Evolutionary conservation across 2,329 filamentous ascomycete species (phyloP), one percentile per base, ranked within the genome.

Genomic region (Pseudogymnoascus sp.): DNA sequence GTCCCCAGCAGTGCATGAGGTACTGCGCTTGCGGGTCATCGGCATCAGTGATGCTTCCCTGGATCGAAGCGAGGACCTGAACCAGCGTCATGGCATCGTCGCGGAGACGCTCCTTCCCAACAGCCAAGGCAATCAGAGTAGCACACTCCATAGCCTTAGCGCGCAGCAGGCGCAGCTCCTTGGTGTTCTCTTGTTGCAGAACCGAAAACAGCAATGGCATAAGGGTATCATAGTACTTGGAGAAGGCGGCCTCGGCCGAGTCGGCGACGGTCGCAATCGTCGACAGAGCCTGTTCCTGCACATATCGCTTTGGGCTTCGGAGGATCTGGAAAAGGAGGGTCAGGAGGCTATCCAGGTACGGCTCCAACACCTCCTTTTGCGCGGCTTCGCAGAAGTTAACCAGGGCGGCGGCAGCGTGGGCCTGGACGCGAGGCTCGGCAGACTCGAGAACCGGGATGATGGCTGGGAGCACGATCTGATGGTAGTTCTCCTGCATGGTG

Each of bases 71-170:
- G 61, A 99, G 82, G 22, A 97, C 83, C 70, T 96, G 88, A 19
- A 98, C 93, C 41, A 99, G 81, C 43, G 87, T 89, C 78, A 95
- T 82, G 3, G 93, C 93, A 77, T 99, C 93, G 67, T 84, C 82
- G 8, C 91, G 93, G 76, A 99, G 91, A 66, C 90, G 89, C 70
- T 96, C 90, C 76, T 96, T 95, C 61, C 95, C 95, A 65, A 99
- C 95, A 31, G 95, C 95, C 62, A 99, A 81, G 33, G 95, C 91
- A 71, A 99, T 99, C 46, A 99, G 80, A 6, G 95, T 99, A 16
- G 95, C 93, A 73, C 95, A 99, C 77, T 99, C 95, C 95, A 99
- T 99, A 2, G 95, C 95, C 81, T 99, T 99, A 60, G 95, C 95
- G 64, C 93, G 86, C 40, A 99, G 83, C 56, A 98, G 80, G 62